A percentile compares a stretch with the other conserved stretches of the same genome.
phyloP scores from a whole-genome alignment of 257 asterid species.

The Solanum bulbocastanum region DNA sequence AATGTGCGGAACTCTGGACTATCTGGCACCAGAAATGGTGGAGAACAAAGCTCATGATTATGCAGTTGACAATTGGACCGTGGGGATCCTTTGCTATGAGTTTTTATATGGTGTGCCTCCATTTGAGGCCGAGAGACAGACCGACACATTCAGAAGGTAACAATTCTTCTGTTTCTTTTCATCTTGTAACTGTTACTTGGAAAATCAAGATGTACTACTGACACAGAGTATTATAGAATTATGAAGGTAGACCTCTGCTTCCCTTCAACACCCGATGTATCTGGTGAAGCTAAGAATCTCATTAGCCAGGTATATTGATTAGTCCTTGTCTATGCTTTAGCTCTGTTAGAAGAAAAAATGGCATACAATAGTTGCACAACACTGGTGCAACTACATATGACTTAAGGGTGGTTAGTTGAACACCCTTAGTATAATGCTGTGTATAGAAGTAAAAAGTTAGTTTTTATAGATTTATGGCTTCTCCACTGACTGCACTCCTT shows the following conservation, averaged over 20 bases:
- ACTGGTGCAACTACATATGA: background rate
- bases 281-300: slow-evolving; percentile 70
- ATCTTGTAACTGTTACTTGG: background rate
- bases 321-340: background rate
- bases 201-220: background rate
- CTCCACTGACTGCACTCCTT: background rate
- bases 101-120: slow-evolving; percentile 83
- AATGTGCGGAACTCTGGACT: slow-evolving; percentile 95
- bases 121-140: slow-evolving; percentile 80
- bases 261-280: slow-evolving; percentile 52
- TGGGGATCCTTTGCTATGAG: slow-evolving; percentile 88
- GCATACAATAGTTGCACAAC: background rate
- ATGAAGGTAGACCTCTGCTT: slow-evolving; percentile 82
- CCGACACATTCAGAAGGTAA: slow-evolving; percentile 76
- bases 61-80: slow-evolving; percentile 91
- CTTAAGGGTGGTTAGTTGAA: background rate
- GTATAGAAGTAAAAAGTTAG: background rate
- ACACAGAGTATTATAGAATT: slow-evolving; percentile 24
- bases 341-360: too few species aligned
- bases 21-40: slow-evolving; percentile 97
- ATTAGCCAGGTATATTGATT: slow-evolving; percentile 48
- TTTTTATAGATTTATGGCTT: background rate
- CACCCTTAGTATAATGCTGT: background rate
- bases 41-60: slow-evolving; percentile 82
- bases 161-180: background rate